phyloP scores from a whole-genome alignment of 169 alveolate genomes.

The Plasmodium relictum region DNA sequence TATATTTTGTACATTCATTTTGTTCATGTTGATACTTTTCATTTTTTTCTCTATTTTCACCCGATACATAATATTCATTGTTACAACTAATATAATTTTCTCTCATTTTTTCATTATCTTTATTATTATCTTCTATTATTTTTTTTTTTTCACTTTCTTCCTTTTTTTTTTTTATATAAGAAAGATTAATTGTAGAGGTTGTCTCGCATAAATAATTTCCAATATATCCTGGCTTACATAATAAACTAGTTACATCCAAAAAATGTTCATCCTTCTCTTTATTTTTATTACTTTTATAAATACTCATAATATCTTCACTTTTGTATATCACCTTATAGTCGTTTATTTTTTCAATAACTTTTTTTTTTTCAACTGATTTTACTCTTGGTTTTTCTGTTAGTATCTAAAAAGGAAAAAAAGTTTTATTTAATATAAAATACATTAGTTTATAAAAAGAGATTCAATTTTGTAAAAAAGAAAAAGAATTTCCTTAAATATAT shows the following conservation, averaged over 20 bases:
- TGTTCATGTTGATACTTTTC: not conserved
- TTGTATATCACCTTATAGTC: conserved; percentile 35
- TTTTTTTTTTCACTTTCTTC: not conserved
- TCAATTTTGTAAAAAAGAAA: not conserved
- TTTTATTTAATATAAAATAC: not conserved
- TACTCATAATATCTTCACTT: conserved; percentile 34
- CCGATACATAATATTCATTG: not conserved
- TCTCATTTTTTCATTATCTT: not conserved
- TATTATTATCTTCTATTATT: not conserved
- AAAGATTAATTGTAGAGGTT: conserved; percentile 19
- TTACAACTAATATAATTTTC: not conserved
- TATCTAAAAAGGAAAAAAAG: not conserved
- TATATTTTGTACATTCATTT: not conserved
- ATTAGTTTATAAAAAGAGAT: not conserved
- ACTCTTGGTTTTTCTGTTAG: conserved; percentile 7
- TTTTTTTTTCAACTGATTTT: conserved; percentile 37
- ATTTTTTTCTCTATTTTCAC: not conserved
- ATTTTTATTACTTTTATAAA: conserved; percentile 29
- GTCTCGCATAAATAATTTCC: conserved; percentile 49
- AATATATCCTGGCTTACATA: conserved; percentile 71
- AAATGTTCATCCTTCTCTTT: not conserved
- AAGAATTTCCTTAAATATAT: not conserved
- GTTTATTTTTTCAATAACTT: conserved; percentile 23
- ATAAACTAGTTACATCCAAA: conserved; percentile 39
- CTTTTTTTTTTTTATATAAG: not conserved